phyloP scores from a whole-genome alignment of 2,329 filamentous ascomycete genomes.

The Sclerotinia sclerotiorum region DNA sequence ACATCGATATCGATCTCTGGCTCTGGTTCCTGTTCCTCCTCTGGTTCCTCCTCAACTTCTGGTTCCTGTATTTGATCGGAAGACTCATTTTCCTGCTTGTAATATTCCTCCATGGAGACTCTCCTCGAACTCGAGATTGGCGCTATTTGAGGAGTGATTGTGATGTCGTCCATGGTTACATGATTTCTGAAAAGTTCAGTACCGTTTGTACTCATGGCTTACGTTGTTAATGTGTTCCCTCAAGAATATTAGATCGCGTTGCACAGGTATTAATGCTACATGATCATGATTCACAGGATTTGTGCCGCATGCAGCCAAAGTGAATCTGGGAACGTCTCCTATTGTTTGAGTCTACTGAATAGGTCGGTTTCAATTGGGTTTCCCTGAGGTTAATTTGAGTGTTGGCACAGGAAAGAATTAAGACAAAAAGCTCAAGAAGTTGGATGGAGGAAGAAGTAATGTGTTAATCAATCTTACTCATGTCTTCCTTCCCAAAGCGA shows the following conservation, averaged over 20 bases:
- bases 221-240: slow-evolving; percentile 7
- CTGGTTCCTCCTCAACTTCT: slow-evolving; percentile 12
- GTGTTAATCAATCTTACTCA: slow-evolving; percentile 8
- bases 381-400: slow-evolving; percentile 6
- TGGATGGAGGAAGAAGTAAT: not conserved
- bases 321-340: slow-evolving; percentile 13
- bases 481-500: not conserved
- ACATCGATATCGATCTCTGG: not conserved
- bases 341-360: not conserved
- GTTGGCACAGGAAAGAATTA: not conserved
- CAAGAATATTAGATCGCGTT: not conserved
- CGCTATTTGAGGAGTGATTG: not conserved
- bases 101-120: slow-evolving; percentile 20
- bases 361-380: not conserved
- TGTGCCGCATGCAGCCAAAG: slow-evolving; percentile 11
- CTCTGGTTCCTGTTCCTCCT: slow-evolving; percentile 10
- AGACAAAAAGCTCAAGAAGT: not conserved
- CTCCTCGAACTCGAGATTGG: not conserved
- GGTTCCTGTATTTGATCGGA: slow-evolving; percentile 8
- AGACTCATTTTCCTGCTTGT: slow-evolving; percentile 14
- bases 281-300: slow-evolving; percentile 8
- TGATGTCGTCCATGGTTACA: slow-evolving; percentile 21
- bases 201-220: slow-evolving; percentile 13
- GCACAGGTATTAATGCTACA: slow-evolving; percentile 10
- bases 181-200: slow-evolving; percentile 14